Conservation (phyloP, 306 rosid genomes). For the Fragaria vesca region DNA sequence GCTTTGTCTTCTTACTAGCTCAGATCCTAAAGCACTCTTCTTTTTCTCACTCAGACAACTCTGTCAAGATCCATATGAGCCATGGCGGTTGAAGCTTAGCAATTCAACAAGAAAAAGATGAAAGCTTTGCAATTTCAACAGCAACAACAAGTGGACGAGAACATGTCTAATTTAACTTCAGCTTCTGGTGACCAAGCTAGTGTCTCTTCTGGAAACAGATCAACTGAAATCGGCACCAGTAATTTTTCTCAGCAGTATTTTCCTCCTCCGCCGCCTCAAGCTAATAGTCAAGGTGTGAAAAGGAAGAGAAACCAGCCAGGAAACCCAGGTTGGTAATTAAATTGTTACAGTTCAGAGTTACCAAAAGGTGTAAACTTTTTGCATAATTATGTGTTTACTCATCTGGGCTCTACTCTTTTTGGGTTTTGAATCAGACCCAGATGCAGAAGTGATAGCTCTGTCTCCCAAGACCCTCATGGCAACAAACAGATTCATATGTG, state of each 20-base stretch:
- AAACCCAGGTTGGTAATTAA: constrained; percentile 70
- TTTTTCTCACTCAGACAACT: constrained; percentile 28
- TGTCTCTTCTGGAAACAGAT: constrained; percentile 75
- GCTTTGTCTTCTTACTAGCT: constrained; percentile 28
- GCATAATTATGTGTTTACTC: background rate
- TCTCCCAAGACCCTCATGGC: constrained; percentile 85
- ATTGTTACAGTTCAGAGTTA: background rate
- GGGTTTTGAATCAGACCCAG: constrained; percentile 63
- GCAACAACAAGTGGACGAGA: constrained; percentile 62
- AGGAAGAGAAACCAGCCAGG: constrained; percentile 96
- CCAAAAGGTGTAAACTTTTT: background rate
- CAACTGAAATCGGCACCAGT: constrained; percentile 46
- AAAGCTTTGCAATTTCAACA: constrained; percentile 57
- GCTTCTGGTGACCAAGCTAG: constrained; percentile 87
- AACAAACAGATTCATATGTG: constrained; percentile 81
- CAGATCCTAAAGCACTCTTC: constrained; percentile 37
- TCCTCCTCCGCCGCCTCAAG: constrained; percentile 43
- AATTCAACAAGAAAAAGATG: constrained; percentile 41
- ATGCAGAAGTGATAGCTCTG: constrained; percentile 82
- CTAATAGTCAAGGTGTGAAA: constrained; percentile 39
- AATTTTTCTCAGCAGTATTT: constrained; percentile 45
- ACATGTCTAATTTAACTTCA: constrained; percentile 87
- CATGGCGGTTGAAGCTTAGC: constrained; percentile 28
- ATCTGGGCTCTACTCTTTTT: constrained; percentile 5
- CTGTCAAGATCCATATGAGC: constrained; percentile 43